Evolutionary conservation across 257 asterid genomes (phyloP), one percentile per base, ranked within the genome.

Genomic region (Apocynum venetum): DNA sequence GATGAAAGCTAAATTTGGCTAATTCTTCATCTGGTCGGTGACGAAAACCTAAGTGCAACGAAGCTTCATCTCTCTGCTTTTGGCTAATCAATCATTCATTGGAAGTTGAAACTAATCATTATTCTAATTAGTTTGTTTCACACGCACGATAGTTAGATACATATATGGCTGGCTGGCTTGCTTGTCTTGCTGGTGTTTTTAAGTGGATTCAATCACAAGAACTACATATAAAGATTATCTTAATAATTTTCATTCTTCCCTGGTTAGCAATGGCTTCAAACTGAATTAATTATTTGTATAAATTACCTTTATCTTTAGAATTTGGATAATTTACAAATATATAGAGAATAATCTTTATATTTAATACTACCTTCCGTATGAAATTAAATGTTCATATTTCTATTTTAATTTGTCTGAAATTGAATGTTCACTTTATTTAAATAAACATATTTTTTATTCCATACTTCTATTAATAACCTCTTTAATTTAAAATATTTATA

Each of bases 11-110:
- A 38, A 78, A 75, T 70, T 80, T 73, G 25, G 44, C 11, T 48
- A 55, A 57, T 75, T 57, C 65, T 38, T 9, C 49, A 8, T 43
- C 47, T 25, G 72, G 83, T 71, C 83, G 83, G 83, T 78, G 83
- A 57, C 59, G 35, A 63, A 69, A 70, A 59, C 68, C 80, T 48
- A 57, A 4, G 69, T 48, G 77, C 68, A 68, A 1, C 53, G 83
- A 80, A 75, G 77, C 80, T 75, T 75, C 80, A 6, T 75, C 46
- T 46, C 59, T 31, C 47, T 2, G 13, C 8, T 19, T 72, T 57
- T 49, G 59, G 64, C 44, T 48, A 7, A 15, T 13, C 48, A 38
- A 17, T n/a, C 41, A 71, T 65, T 35, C 53, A 76, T 72, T 72
- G 31, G 31, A 25, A 25, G 31, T 25, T 25, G 65, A 57, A 72